Evolutionary conservation across 345 rosid species (phyloP).

Genomic region (Erodium maritimum): DNA sequence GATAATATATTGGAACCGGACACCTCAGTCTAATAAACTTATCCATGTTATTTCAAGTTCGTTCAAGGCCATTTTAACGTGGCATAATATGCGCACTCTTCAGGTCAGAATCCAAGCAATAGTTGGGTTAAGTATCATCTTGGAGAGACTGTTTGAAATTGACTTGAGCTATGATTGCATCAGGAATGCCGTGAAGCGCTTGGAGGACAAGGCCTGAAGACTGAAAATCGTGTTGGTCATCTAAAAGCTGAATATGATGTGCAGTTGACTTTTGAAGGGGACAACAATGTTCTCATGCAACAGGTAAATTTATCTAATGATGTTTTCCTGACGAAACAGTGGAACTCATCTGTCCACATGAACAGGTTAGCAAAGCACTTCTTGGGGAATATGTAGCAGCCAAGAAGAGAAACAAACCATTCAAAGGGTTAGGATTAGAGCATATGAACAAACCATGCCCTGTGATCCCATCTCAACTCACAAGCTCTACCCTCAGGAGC

Average conservation of each 20-base stretch:
- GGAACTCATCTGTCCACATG: slow-evolving; percentile 5
- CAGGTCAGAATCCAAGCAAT: slow-evolving; percentile 39
- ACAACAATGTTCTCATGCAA: slow-evolving; percentile 85
- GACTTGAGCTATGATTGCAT: slow-evolving; percentile 5
- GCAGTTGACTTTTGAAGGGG: slow-evolving; percentile 91
- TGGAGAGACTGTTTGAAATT: background rate
- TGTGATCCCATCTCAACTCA: slow-evolving; percentile 51
- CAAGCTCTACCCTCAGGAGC: slow-evolving; percentile 56
- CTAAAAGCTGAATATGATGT: slow-evolving; percentile 81
- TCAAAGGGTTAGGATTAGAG: slow-evolving; percentile 66
- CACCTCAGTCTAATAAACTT: slow-evolving; percentile 63
- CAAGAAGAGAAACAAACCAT: slow-evolving; percentile 53
- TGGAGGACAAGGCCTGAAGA: slow-evolving; percentile 92
- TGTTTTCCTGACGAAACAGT: slow-evolving; percentile 1
- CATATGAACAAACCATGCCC: slow-evolving; percentile 71
- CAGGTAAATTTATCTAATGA: slow-evolving; percentile 42
- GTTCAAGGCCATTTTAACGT: slow-evolving; percentile 58
- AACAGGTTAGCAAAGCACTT: slow-evolving; percentile 88
- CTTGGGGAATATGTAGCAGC: slow-evolving; percentile 56
- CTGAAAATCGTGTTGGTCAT: slow-evolving; percentile 80
- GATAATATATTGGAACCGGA: slow-evolving; percentile 59
- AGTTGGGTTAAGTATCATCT: background rate
- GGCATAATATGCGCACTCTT: slow-evolving; percentile 95
- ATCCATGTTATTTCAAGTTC: slow-evolving; percentile 82
- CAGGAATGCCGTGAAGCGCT: slow-evolving; percentile 98